These are phyloP conservation scores for Saururus chinensis DNA, from an alignment of 164 flowering plant species.

Conservation along the genomic window DNA sequence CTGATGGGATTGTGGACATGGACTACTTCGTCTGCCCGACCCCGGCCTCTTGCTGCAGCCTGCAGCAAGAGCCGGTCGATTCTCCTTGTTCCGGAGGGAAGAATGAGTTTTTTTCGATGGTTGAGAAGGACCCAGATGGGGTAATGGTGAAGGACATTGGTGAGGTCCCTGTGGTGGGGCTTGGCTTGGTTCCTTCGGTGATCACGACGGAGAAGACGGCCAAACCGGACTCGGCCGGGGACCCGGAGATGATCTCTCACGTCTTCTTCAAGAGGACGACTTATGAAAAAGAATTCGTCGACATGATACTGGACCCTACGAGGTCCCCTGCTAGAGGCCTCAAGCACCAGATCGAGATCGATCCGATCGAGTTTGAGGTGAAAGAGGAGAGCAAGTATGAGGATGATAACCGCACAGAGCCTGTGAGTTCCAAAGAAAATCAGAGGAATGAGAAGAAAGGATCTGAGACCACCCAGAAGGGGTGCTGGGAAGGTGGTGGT, in stretches of 20 bases:
- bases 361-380: constrained; percentile 8
- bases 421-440: background rate
- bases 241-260: constrained; percentile 27
- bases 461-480: constrained; percentile 8
- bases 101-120: background rate
- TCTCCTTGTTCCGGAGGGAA: no score
- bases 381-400: constrained; percentile 2
- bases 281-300: constrained; percentile 56
- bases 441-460: constrained; percentile 6
- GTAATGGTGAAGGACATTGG: constrained; percentile 13
- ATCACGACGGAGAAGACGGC: constrained; percentile 2
- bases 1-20: constrained; percentile 20
- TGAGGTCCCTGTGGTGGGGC: constrained; percentile 13
- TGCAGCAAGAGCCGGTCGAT: constrained; percentile 4
- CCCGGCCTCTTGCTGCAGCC: constrained; percentile 5
- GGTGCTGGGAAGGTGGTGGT: constrained; percentile 8
- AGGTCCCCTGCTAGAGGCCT: constrained; percentile 16
- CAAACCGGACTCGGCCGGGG: constrained; percentile 16
- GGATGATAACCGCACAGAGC: no score
- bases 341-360: constrained; percentile 18
- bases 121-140: constrained; percentile 9
- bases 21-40: constrained; percentile 35
- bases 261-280: constrained; percentile 38
- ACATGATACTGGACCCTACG: constrained; percentile 53
- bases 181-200: no score